Evolutionary conservation across 306 rosid species (phyloP).

Genomic region (Senna siamea): DNA sequence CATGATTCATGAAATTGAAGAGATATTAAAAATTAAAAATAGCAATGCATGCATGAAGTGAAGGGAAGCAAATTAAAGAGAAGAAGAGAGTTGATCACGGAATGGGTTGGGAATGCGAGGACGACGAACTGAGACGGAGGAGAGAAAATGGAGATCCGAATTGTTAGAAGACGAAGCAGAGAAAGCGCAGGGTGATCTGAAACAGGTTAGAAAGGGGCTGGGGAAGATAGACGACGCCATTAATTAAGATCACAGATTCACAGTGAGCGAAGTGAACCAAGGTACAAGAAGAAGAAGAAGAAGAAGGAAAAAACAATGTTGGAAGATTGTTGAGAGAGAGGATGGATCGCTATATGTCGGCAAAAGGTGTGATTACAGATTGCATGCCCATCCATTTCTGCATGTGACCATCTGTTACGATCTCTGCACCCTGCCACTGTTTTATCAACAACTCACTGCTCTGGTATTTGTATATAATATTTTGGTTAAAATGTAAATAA

Average conservation of each 20-base stretch:
- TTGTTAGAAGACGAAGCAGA: constrained; percentile 51
- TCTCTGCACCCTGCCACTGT: too few species aligned
- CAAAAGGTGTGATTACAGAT: too few species aligned
- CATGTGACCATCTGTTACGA: too few species aligned
- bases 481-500: too few species aligned
- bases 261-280: too few species aligned
- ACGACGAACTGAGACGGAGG: constrained; percentile 55
- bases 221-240: constrained; percentile 74
- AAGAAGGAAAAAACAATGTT: neutral
- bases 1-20: too few species aligned
- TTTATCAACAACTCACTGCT: too few species aligned
- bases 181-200: constrained; percentile 50
- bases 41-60: neutral
- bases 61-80: neutral
- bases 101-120: constrained; percentile 56
- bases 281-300: neutral
- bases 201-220: constrained; percentile 62
- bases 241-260: neutral
- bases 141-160: constrained; percentile 53
- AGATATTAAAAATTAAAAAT: neutral
- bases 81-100: constrained; percentile 60
- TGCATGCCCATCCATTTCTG: too few species aligned
- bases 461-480: too few species aligned
- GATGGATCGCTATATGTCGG: neutral
- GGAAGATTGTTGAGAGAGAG: neutral